Base-by-base conservation (phyloP, 768 basidiomycete species). In the Favolaschia claudopus region DNA sequence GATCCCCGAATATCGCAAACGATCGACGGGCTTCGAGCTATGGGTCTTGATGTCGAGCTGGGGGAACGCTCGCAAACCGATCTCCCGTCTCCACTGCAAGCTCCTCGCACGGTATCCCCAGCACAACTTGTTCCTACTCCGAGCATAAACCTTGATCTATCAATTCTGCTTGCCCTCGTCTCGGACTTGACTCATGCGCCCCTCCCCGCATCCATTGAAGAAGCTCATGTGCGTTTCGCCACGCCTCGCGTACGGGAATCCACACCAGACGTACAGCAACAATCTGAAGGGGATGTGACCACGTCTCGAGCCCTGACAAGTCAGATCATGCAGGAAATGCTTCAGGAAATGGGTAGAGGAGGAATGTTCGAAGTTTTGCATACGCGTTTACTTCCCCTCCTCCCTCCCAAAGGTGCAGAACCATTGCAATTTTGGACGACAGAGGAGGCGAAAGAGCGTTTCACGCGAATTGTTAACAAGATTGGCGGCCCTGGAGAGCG, bases 81-180 rank as follows among this genome's bases (percentile, higher is more conserved):
- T 17, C 53, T 77, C 14, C 61, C 69, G 7, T 54, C 54, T 38
- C 50, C 46, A 10, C 20, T 61, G 27, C 43, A 57, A 58, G 24
- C 60, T n/a, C 22, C 68, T 15, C 33, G 52, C 36, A 29, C 64
- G 20, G 46, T 61, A 13, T 34, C 69, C 3, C 24, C 67, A 47
- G 25, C 59, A 15, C 60, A 68, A 42, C 69, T 82, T 33, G 54
- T 69, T 10, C 90, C 89, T 1, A 91, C 89, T 0, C 65, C 66
- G 7, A 75, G 80, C 44, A 79, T 96, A 72, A 92, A 94, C 63
- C 82, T 95, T 31, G 95, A 96, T 68, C 79, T 96, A 12, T 95
- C 92, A 1, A 81, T 91, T 1, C 82, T 96, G 42, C 89, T 96
- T 51, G 93, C 95, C 0, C 81, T 95, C 27, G 82, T 92, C 38